These are phyloP conservation scores for Acrodontium crateriforme DNA, from an alignment of 2,329 filamentous ascomycete species.

Conservation along the genomic window DNA sequence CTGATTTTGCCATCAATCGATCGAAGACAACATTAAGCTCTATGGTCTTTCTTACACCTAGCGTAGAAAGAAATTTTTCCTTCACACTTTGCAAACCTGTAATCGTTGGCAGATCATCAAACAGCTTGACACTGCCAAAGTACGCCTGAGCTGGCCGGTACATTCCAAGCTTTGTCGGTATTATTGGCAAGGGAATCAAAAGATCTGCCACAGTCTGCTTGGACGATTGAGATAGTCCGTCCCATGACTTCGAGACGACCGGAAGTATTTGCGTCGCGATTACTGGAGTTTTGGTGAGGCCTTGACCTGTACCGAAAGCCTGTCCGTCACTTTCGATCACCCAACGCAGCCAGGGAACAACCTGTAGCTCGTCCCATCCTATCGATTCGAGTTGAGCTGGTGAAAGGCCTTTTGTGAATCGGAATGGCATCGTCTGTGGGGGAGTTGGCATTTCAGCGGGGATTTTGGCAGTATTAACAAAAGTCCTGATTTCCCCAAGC, in stretches of 20 bases:
- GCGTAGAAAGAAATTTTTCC: conserved; percentile 69
- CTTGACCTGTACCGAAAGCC: conserved; percentile 47
- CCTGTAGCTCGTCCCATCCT: conserved; percentile 73
- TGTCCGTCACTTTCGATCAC: conserved; percentile 55
- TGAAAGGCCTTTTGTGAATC: conserved; percentile 60
- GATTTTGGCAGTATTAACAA: conserved; percentile 63
- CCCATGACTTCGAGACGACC: conserved; percentile 81
- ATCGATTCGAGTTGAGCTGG: conserved; percentile 60
- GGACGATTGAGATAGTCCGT: conserved; percentile 52
- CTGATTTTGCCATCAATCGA: conserved; percentile 54
- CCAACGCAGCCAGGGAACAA: conserved; percentile 74
- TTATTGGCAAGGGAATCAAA: conserved; percentile 55
- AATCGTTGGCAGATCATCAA: conserved; percentile 81
- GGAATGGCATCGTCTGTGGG: conserved; percentile 66
- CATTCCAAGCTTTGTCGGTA: conserved; percentile 89
- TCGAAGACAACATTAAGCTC: conserved; percentile 90
- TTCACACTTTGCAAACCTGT: conserved; percentile 66
- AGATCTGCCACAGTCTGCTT: conserved; percentile 52
- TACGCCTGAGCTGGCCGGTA: conserved; percentile 73
- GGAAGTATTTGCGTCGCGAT: conserved; percentile 68
- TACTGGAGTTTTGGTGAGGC: conserved; percentile 54
- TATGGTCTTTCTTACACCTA: conserved; percentile 90
- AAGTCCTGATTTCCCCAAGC: conserved; percentile 60
- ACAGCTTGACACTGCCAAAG: conserved; percentile 84
- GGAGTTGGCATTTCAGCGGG: conserved; percentile 71